These are phyloP conservation scores for Hypocrella siamensis DNA, from an alignment of 2,329 filamentous ascomycete species.

Conservation along the genomic window DNA sequence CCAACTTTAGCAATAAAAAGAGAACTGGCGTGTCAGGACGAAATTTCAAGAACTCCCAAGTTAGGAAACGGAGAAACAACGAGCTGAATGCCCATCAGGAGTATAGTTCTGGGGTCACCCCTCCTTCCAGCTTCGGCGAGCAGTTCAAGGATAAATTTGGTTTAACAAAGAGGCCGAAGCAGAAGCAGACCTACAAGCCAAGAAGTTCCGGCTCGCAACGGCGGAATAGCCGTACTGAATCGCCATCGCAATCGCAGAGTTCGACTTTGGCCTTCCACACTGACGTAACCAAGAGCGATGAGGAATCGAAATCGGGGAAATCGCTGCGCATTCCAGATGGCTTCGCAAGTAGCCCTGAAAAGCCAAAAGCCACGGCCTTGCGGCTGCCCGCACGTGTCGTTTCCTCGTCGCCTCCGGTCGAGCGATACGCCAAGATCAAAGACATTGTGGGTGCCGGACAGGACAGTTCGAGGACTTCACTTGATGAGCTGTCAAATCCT, in stretches of 20 bases:
- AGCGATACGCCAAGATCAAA: conserved; percentile 1
- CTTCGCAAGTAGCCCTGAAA: conserved; percentile 2
- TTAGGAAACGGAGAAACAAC: conserved; percentile 4
- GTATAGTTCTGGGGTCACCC: neutral
- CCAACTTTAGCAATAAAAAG: conserved; percentile 12
- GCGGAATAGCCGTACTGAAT: too few species aligned
- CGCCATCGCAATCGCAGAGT: neutral
- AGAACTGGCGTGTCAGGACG: conserved; percentile 1
- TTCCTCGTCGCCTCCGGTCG: conserved; percentile 1
- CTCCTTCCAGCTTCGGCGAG: conserved; percentile 6
- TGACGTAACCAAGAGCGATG: too few species aligned
- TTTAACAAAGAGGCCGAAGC: conserved; percentile 8
- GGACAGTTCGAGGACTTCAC: neutral
- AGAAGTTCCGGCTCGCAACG: conserved; percentile 9
- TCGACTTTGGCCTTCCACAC: too few species aligned
- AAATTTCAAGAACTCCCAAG: conserved; percentile 1
- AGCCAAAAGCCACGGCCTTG: conserved; percentile 1
- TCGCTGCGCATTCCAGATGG: conserved; percentile 2
- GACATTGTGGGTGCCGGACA: neutral
- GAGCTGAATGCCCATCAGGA: neutral
- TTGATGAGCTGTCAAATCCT: neutral
- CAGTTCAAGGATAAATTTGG: conserved; percentile 10
- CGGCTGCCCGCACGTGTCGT: neutral
- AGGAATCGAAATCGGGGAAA: neutral
- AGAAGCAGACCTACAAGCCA: conserved; percentile 12